Conservation (phyloP, 306 rosid genomes). For the Vachellia pachyceras region DNA sequence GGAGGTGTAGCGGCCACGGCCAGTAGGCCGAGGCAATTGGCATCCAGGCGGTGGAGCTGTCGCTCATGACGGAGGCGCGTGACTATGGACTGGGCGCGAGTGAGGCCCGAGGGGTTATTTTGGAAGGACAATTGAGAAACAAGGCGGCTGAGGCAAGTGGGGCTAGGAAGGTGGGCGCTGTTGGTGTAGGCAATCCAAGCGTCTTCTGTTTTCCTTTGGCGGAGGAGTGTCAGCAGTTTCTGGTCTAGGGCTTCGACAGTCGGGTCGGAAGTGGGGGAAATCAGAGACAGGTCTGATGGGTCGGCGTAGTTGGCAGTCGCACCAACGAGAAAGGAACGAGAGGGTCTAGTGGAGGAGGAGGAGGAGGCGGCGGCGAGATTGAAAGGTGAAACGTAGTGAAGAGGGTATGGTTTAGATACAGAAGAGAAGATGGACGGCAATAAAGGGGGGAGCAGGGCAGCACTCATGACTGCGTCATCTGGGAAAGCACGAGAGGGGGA, state of each 20-base stretch:
- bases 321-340: constrained; percentile 33
- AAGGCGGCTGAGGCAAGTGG: constrained; percentile 88
- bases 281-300: constrained; percentile 44
- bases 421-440: constrained; percentile 23
- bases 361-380: constrained; percentile 32
- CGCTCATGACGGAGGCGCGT: constrained; percentile 91
- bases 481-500: not conserved
- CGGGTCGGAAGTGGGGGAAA: constrained; percentile 23
- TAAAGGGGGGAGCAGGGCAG: constrained; percentile 36
- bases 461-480: constrained; percentile 75
- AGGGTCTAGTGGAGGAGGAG: constrained; percentile 24
- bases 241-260: constrained; percentile 53
- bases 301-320: constrained; percentile 47
- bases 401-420: constrained; percentile 31
- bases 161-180: constrained; percentile 61
- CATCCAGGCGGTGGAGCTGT: constrained; percentile 92
- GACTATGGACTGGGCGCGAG: constrained; percentile 89
- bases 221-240: constrained; percentile 65
- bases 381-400: constrained; percentile 38
- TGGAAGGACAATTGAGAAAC: constrained; percentile 76
- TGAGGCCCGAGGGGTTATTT: constrained; percentile 57
- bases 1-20: constrained; percentile 82
- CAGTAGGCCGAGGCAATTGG: constrained; percentile 88
- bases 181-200: constrained; percentile 77
- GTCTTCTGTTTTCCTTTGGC: constrained; percentile 80